Percentiles rank a stretch among this genome's conserved stretches.
phyloP scores from a whole-genome alignment of 2,329 filamentous ascomycete genomes.

The Paecilomyces sp. region DNA sequence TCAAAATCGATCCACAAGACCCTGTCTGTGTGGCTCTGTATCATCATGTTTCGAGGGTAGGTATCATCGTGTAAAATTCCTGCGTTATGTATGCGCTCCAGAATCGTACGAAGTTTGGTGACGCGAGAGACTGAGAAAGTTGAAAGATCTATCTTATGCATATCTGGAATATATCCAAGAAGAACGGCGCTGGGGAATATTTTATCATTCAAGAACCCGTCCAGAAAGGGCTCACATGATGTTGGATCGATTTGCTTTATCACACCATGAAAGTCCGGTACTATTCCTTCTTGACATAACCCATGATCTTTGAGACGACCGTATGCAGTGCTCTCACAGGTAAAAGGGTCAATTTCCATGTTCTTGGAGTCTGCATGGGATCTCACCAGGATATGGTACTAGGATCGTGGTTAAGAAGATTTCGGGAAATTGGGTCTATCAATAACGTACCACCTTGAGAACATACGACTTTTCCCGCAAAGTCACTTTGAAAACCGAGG shows the following conservation, averaged over 20 bases:
- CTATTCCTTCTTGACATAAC: not conserved
- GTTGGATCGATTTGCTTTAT: slow-evolving; percentile 1
- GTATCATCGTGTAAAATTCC: slow-evolving; percentile 8
- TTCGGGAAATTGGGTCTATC: not conserved
- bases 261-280: slow-evolving; percentile 3
- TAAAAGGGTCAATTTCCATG: slow-evolving; percentile 9
- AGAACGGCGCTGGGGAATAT: slow-evolving; percentile 8
- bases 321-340: slow-evolving; percentile 11
- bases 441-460: slow-evolving; percentile 10
- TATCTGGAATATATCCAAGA: slow-evolving; percentile 9
- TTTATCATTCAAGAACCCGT: slow-evolving; percentile 8
- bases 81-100: slow-evolving; percentile 8
- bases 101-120: slow-evolving; percentile 5
- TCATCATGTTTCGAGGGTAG: slow-evolving; percentile 12
- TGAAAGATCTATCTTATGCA: slow-evolving; percentile 8
- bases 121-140: slow-evolving; percentile 5
- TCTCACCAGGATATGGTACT: slow-evolving; percentile 9
- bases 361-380: slow-evolving; percentile 5
- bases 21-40: slow-evolving; percentile 1
- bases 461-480: slow-evolving; percentile 6
- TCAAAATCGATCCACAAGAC: slow-evolving; percentile 12
- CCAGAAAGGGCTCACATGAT: not conserved
- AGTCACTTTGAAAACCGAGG: slow-evolving; percentile 8
- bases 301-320: slow-evolving; percentile 10
- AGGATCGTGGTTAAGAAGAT: not conserved